phyloP scores from a whole-genome alignment of 352 stramenopile species.

The Globisporangium ultimum region DNA sequence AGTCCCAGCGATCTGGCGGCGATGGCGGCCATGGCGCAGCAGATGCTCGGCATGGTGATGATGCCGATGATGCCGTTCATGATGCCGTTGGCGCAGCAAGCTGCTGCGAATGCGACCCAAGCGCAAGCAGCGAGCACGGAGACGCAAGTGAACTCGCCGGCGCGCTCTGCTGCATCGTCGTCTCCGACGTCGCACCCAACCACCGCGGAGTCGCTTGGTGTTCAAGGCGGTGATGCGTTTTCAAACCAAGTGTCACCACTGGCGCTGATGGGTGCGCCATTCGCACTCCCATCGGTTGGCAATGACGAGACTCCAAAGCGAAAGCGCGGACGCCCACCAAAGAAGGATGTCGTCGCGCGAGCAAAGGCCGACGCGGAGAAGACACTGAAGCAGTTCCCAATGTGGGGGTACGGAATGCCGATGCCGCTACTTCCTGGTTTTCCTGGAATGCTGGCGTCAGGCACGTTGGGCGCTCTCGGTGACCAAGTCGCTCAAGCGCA shows the following conservation, averaged over 20 bases:
- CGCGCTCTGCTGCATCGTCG: too few relatives aligned
- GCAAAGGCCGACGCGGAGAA: slow-evolving; percentile 50
- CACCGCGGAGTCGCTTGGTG: too few relatives aligned
- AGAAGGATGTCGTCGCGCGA: slow-evolving; percentile 56
- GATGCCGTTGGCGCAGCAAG: slow-evolving; percentile 50
- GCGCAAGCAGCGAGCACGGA: too few relatives aligned
- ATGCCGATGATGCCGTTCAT: slow-evolving; percentile 79
- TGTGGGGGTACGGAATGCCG: slow-evolving; percentile 58
- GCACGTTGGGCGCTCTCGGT: slow-evolving; percentile 16
- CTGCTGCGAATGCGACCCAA: slow-evolving; percentile 5
- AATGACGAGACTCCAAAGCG: slow-evolving; percentile 56
- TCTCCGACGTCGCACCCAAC: too few relatives aligned
- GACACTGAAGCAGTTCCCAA: slow-evolving; percentile 59
- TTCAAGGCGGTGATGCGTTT: not conserved
- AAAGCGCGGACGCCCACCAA: slow-evolving; percentile 63
- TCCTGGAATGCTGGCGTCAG: slow-evolving; percentile 26
- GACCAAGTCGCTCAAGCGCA: slow-evolving; percentile 25
- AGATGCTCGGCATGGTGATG: slow-evolving; percentile 66
- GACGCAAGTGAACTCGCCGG: too few relatives aligned
- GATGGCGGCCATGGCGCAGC: slow-evolving; percentile 56
- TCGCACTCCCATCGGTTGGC: slow-evolving; percentile 11
- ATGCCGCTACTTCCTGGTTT: slow-evolving; percentile 42
- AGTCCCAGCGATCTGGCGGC: slow-evolving; percentile 41
- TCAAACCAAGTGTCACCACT: slow-evolving; percentile 3
- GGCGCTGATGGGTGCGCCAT: slow-evolving; percentile 31